Percentiles rank a stretch among this genome's conserved stretches.
Conservation (phyloP, 2,329 filamentous ascomycete species). For the Aspergillus sp. region DNA sequence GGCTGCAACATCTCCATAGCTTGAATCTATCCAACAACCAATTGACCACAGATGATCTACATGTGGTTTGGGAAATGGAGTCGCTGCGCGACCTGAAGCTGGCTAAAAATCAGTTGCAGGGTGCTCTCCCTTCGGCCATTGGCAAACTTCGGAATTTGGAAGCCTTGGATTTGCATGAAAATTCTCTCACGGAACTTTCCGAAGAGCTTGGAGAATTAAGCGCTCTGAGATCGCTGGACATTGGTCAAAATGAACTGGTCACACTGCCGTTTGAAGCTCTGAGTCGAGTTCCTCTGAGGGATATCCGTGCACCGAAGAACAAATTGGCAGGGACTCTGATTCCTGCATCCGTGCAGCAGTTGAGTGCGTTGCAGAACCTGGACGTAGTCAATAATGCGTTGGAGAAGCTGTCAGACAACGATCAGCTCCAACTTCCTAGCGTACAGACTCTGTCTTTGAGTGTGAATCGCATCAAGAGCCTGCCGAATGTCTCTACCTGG, state of each 20-base stretch:
- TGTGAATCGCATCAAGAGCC: slow-evolving; percentile 65
- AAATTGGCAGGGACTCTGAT: slow-evolving; percentile 68
- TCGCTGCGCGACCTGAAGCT: slow-evolving; percentile 74
- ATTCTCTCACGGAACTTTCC: slow-evolving; percentile 68
- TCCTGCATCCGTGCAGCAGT: slow-evolving; percentile 49
- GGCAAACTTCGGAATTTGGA: slow-evolving; percentile 63
- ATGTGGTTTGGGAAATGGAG: slow-evolving; percentile 65
- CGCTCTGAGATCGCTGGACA: slow-evolving; percentile 66
- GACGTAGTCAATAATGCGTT: slow-evolving; percentile 74
- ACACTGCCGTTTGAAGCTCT: slow-evolving; percentile 65
- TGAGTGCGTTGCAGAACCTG: slow-evolving; percentile 64
- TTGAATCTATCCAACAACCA: slow-evolving; percentile 83
- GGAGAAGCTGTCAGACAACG: slow-evolving; percentile 42
- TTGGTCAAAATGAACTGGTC: slow-evolving; percentile 71
- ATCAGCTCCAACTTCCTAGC: slow-evolving; percentile 58
- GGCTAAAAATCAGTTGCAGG: slow-evolving; percentile 67
- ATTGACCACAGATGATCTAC: slow-evolving; percentile 63
- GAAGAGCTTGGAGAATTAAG: slow-evolving; percentile 59
- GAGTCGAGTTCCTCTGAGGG: slow-evolving; percentile 60
- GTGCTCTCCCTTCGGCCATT: slow-evolving; percentile 59
- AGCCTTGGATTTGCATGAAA: slow-evolving; percentile 72
- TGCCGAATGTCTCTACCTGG: slow-evolving; percentile 74
- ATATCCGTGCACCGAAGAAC: slow-evolving; percentile 72
- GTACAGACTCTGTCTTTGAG: slow-evolving; percentile 70
- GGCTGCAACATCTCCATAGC: slow-evolving; percentile 65